A percentile compares a stretch with the other conserved stretches of the same genome.
Evolutionary conservation across 768 basidiomycete species (phyloP).

Genomic region (Ramaria rubella): DNA sequence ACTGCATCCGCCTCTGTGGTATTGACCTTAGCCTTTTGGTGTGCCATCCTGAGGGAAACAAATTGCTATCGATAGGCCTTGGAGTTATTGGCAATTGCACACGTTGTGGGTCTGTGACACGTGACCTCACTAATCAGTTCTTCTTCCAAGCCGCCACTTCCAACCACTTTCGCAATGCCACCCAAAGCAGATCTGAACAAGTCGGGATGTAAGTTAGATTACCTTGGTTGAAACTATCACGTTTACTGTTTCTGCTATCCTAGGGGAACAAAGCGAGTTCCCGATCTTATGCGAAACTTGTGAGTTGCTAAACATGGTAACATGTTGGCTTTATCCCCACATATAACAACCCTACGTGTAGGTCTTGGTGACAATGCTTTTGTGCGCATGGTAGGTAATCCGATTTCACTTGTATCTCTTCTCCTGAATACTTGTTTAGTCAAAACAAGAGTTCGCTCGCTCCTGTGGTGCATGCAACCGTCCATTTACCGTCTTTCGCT

Average conservation of each 20-base stretch:
- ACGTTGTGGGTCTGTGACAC: too few species aligned
- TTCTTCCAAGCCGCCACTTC: slow-evolving; percentile 2
- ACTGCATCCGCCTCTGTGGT: slow-evolving; percentile 32
- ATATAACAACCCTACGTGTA: too few species aligned
- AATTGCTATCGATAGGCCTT: too few species aligned
- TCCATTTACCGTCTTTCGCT: slow-evolving; percentile 95
- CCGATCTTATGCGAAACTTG: slow-evolving; percentile 93
- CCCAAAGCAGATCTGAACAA: slow-evolving; percentile 93
- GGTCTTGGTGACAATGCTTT: slow-evolving; percentile 89
- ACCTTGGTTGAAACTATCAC: background rate
- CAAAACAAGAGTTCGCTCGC: slow-evolving; percentile 93
- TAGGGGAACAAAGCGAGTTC: slow-evolving; percentile 83
- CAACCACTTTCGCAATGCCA: slow-evolving; percentile 39
- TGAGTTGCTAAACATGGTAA: too few species aligned
- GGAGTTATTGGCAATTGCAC: too few species aligned
- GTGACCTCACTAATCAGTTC: background rate
- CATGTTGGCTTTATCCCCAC: too few species aligned
- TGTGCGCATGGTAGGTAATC: slow-evolving; percentile 74
- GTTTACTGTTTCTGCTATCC: background rate
- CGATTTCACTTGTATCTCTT: background rate
- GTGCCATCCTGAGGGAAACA: background rate
- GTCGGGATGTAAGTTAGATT: slow-evolving; percentile 48
- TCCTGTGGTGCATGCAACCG: slow-evolving; percentile 97
- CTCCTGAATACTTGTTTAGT: slow-evolving; percentile 38
- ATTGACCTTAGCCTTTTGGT: slow-evolving; percentile 29